phyloP scores from a whole-genome alignment of 768 basidiomycete genomes.

The Termitomyces sp. region DNA sequence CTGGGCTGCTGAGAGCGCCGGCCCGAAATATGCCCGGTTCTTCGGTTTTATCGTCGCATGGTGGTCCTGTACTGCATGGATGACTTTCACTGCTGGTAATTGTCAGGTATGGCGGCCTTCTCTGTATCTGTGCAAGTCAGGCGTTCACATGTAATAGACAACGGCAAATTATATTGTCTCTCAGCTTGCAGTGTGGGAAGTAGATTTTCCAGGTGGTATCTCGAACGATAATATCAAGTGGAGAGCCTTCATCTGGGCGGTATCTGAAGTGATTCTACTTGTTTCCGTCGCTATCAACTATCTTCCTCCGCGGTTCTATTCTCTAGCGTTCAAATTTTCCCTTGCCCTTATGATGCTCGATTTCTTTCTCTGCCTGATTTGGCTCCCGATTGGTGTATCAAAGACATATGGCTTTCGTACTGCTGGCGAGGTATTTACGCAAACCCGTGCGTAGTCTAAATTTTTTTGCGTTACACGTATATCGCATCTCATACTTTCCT shows the following conservation, averaged over 20 bases:
- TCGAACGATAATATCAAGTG: conserved; percentile 71
- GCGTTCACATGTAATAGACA: conserved; percentile 38
- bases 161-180: conserved; percentile 90
- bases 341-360: conserved; percentile 75
- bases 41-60: conserved; percentile 88
- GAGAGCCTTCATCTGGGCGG: conserved; percentile 79
- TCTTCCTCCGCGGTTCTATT: conserved; percentile 71
- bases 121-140: background rate
- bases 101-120: conserved; percentile 54
- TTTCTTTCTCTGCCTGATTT: conserved; percentile 83
- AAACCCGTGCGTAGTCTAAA: conserved; percentile 52
- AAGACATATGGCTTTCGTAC: conserved; percentile 86
- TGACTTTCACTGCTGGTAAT: conserved; percentile 86
- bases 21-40: conserved; percentile 80
- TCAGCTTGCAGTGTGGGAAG: conserved; percentile 71
- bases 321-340: conserved; percentile 71
- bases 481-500: conserved; percentile 1
- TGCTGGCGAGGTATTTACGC: conserved; percentile 78
- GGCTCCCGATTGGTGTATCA: conserved; percentile 89
- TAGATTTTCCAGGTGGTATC: conserved; percentile 79
- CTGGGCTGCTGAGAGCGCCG: conserved; percentile 92
- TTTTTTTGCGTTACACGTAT: no score
- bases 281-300: conserved; percentile 80
- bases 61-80: conserved; percentile 96
- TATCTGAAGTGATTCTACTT: conserved; percentile 70